Evolutionary conservation across 2,329 filamentous ascomycete genomes (phyloP), one percentile per base, ranked within the genome.

Genomic region (Sclerotinia borealis): DNA sequence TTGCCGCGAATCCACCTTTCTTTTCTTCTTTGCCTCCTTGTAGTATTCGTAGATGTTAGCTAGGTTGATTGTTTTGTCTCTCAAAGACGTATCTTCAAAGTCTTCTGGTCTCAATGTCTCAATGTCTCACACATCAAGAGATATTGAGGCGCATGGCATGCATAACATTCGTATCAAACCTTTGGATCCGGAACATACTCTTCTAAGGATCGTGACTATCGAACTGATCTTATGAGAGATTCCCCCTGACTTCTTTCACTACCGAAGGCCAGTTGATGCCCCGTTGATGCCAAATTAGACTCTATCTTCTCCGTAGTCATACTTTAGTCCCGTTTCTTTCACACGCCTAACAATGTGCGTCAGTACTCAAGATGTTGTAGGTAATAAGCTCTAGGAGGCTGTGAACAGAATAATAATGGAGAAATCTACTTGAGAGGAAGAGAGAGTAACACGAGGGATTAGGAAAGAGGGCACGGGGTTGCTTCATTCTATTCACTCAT

Each of bases 241-340:
- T 47, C 22, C 41, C 59, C 60, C 50, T 62, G 60, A 56, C 60
- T 62, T 48, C 34, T 31, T 56, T 36, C 39, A 27, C 49, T 56
- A 56, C 41, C 25, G 34, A 62, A 56, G 29, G 48, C 37, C 59
- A 61, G 48, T 37, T 37, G 37, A 37, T 27, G 41, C 39, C 17
- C 43, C 9, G 25, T 62, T 17, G 25, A 29, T 37, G 17, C 34
- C 27, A 39, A 61, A 39, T 27, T 47, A n/a, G 25, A 45, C 9
- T 55, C 17, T 25, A 29, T 45, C n/a, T 49, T 19, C 56, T 45
- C 56, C 56, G 39, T 45, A 59, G 25, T 51, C 34, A 19, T 59
- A 25, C 39, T 22, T 52, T 51, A 22, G 45, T 34, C 51, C 22
- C 25, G 58, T 60, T 60, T 50, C 58, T 51, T 39, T 60, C 47